A percentile compares a stretch with the other conserved stretches of the same genome.
phyloP scores from a whole-genome alignment of 1,284 basidiomycete genomes.

The Wallemia mellicola region DNA sequence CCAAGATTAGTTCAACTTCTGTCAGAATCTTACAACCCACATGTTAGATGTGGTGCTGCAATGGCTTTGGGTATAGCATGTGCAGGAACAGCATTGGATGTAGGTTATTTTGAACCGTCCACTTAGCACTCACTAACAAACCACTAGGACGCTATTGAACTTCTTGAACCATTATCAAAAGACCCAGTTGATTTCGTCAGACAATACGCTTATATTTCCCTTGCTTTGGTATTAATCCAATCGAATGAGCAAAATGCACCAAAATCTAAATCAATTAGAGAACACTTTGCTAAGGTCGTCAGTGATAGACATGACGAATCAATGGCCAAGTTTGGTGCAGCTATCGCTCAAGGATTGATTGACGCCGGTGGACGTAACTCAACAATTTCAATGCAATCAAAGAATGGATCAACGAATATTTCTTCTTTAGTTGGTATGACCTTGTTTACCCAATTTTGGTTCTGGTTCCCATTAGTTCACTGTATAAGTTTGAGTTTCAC shows the following conservation, averaged over 20 bases:
- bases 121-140: background rate
- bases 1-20: constrained; percentile 79
- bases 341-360: constrained; percentile 74
- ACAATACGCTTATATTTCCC: constrained; percentile 78
- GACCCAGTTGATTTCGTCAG: constrained; percentile 90
- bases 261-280: constrained; percentile 44
- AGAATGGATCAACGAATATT: constrained; percentile 66
- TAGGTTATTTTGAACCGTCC: constrained; percentile 10
- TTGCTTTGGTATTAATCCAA: constrained; percentile 84
- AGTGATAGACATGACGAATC: constrained; percentile 89
- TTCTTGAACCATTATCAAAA: constrained; percentile 84
- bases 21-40: constrained; percentile 93
- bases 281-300: constrained; percentile 59
- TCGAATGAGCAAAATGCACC: constrained; percentile 68
- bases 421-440: constrained; percentile 82
- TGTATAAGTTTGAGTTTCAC: constrained; percentile 70
- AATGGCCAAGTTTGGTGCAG: constrained; percentile 84
- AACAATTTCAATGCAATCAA: constrained; percentile 67
- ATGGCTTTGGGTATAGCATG: constrained; percentile 81
- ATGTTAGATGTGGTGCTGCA: constrained; percentile 81
- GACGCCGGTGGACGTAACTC: constrained; percentile 87
- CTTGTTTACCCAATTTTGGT: constrained; percentile 94
- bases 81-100: constrained; percentile 79
- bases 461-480: constrained; percentile 94
- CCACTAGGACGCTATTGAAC: constrained; percentile 54